These are phyloP conservation scores for Aspergillus flavus DNA, from an alignment of 2,329 filamentous ascomycete genomes.

Conservation along the genomic window DNA sequence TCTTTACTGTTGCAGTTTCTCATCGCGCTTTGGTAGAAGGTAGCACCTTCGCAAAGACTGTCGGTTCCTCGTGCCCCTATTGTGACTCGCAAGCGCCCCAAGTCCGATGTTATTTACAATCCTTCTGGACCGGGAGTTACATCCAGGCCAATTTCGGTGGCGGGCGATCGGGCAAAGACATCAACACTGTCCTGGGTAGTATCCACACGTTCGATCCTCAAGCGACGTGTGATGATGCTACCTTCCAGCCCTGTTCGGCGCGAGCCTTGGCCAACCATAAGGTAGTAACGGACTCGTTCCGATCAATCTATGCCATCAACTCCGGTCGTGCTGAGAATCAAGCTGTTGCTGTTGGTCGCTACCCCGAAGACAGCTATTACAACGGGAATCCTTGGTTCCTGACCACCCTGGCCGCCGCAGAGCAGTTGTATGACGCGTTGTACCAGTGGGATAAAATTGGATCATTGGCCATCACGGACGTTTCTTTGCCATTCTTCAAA, in stretches of 20 bases:
- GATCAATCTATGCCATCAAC: slow-evolving; percentile 65
- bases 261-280: slow-evolving; percentile 74
- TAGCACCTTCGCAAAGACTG: slow-evolving; percentile 62
- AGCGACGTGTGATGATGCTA: slow-evolving; percentile 45
- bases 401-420: slow-evolving; percentile 73
- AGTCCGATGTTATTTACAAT: slow-evolving; percentile 72
- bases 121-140: slow-evolving; percentile 69
- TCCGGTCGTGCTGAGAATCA: slow-evolving; percentile 27
- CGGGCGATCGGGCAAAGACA: slow-evolving; percentile 69
- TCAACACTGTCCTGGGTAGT: slow-evolving; percentile 64
- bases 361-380: slow-evolving; percentile 73
- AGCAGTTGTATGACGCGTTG: slow-evolving; percentile 76
- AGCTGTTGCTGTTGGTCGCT: slow-evolving; percentile 59
- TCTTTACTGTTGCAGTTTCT: slow-evolving; percentile 73
- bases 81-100: slow-evolving; percentile 70
- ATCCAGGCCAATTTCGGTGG: slow-evolving; percentile 64
- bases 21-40: slow-evolving; percentile 66
- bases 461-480: slow-evolving; percentile 64
- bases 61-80: slow-evolving; percentile 62
- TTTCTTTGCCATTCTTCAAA: slow-evolving; percentile 72
- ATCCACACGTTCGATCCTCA: slow-evolving; percentile 46
- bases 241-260: slow-evolving; percentile 77
- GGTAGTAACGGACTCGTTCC: slow-evolving; percentile 73
- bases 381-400: slow-evolving; percentile 82
- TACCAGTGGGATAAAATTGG: slow-evolving; percentile 69